A percentile compares a stretch with the other conserved stretches of the same genome.
Conservation (phyloP, 2,329 filamentous ascomycete genomes). For the Trichocomaceae sp. region DNA sequence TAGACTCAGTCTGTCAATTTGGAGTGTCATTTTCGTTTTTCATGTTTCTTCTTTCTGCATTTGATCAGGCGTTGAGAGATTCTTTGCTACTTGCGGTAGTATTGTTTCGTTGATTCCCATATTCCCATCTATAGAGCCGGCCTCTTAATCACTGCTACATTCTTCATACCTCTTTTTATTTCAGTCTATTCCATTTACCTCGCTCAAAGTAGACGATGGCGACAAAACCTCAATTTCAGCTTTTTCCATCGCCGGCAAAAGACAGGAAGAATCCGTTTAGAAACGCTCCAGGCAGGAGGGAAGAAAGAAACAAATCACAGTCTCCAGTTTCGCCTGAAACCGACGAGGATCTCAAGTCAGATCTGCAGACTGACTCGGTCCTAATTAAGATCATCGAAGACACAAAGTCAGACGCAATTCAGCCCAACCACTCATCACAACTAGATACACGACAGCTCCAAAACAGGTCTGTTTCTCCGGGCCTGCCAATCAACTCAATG, state of each 20-base stretch:
- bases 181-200: not conserved
- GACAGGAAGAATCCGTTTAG: slow-evolving; percentile 31
- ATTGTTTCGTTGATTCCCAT: not conserved
- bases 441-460: not conserved
- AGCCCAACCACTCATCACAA: not conserved
- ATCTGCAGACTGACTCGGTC: slow-evolving; percentile 30
- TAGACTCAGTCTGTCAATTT: not conserved
- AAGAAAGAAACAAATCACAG: slow-evolving; percentile 19
- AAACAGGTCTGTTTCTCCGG: slow-evolving; percentile 24
- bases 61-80: slow-evolving; percentile 3
- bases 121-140: slow-evolving; percentile 11
- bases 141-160: slow-evolving; percentile 4
- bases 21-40: not conserved
- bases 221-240: slow-evolving; percentile 34
- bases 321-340: slow-evolving; percentile 21
- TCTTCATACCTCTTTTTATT: not conserved
- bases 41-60: slow-evolving; percentile 7
- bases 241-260: slow-evolving; percentile 34
- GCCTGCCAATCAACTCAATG: slow-evolving; percentile 39
- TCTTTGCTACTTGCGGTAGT: slow-evolving; percentile 1
- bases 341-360: slow-evolving; percentile 24
- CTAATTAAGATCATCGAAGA: slow-evolving; percentile 33
- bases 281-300: slow-evolving; percentile 20
- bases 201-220: slow-evolving; percentile 6
- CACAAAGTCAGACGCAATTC: slow-evolving; percentile 10